These are phyloP conservation scores for Eimeria falciformis DNA, from an alignment of 169 alveolate species.

Conservation along the genomic window DNA sequence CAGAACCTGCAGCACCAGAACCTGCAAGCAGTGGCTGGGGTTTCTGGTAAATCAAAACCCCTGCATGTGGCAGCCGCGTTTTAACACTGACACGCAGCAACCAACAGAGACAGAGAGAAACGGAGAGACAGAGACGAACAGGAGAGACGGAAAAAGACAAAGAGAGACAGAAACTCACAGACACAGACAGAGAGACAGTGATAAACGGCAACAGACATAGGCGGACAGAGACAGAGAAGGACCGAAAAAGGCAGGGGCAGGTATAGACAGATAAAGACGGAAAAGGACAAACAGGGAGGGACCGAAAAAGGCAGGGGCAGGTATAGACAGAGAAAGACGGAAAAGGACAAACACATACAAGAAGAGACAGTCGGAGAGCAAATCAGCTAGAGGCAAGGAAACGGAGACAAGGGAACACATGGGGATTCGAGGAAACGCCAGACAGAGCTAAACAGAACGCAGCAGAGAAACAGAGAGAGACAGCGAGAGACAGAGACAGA, in stretches of 20 bases:
- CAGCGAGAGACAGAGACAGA: neutral
- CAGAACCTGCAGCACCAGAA: constrained; percentile 4
- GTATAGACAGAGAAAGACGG: neutral
- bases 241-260: neutral
- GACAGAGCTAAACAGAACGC: neutral
- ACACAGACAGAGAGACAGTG: neutral
- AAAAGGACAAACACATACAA: neutral
- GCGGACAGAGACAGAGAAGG: neutral
- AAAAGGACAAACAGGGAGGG: neutral
- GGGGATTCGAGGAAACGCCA: neutral
- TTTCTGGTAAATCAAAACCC: constrained; percentile 37
- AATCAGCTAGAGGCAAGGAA: neutral
- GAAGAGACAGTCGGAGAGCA: neutral
- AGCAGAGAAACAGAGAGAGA: neutral
- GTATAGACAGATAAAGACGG: neutral
- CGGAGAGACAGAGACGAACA: neutral
- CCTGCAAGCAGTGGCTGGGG: constrained; percentile 50
- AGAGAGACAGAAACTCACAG: neutral
- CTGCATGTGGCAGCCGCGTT: neutral
- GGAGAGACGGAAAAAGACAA: neutral
- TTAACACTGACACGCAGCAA: neutral
- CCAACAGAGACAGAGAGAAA: neutral
- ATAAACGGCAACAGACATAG: neutral
- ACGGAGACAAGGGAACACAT: neutral
- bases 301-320: neutral